Percentiles rank a stretch among this genome's conserved stretches.
phyloP scores from a whole-genome alignment of 2,329 filamentous ascomycete genomes.

The Xylariaceae sp. region DNA sequence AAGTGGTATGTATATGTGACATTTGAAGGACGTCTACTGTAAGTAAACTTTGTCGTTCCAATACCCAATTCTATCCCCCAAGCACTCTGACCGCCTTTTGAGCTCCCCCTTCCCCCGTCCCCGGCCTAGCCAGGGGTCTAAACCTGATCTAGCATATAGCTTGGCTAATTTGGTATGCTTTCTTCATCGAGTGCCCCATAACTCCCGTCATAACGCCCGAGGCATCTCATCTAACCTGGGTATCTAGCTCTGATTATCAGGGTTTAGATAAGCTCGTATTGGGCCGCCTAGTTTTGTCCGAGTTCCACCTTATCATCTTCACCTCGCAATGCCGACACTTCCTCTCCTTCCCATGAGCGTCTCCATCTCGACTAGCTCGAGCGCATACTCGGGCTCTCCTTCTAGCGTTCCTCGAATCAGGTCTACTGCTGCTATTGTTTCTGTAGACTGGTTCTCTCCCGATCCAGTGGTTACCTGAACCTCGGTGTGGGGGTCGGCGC shows the following conservation, averaged over 20 bases:
- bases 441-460: slow-evolving; percentile 30
- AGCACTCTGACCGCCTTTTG: not conserved
- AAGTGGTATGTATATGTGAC: not conserved
- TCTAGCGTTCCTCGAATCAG: slow-evolving; percentile 37
- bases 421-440: slow-evolving; percentile 32
- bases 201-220: not conserved
- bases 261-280: no score
- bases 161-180: not conserved
- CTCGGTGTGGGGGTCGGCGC: slow-evolving; percentile 35
- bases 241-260: no score
- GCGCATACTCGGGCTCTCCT: slow-evolving; percentile 38
- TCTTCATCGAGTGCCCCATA: not conserved
- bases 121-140: not conserved
- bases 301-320: slow-evolving; percentile 1
- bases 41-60: not conserved
- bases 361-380: slow-evolving; percentile 37
- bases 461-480: slow-evolving; percentile 30
- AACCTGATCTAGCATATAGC: not conserved
- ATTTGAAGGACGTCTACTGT: not conserved
- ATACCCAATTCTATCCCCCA: not conserved
- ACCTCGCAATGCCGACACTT: slow-evolving; percentile 33
- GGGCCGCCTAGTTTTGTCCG: not conserved
- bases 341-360: slow-evolving; percentile 33
- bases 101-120: no score
- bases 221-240: no score